Percentiles rank a stretch among this genome's conserved stretches.
These are phyloP conservation scores for Deakozyma indianensis DNA, from an alignment of 805 yeast species.

Conservation along the genomic window DNA sequence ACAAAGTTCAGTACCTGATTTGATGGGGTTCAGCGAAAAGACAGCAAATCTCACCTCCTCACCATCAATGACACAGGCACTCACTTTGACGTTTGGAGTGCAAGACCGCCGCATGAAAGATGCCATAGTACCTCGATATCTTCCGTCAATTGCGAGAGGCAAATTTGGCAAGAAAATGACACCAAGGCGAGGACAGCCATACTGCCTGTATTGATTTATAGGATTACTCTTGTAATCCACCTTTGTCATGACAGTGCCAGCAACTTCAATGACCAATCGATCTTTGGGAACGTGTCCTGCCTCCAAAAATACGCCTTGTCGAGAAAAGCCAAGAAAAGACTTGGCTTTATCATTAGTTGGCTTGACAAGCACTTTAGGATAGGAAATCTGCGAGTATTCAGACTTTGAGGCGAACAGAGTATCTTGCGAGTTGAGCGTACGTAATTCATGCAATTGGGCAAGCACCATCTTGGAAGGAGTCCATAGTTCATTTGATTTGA, in stretches of 20 bases:
- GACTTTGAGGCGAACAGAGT: neutral
- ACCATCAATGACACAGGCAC: constrained; percentile 25
- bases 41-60: constrained; percentile 38
- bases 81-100: constrained; percentile 57
- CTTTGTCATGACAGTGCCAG: constrained; percentile 62
- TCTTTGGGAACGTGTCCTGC: constrained; percentile 29
- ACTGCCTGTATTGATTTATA: constrained; percentile 56
- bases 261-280: constrained; percentile 41
- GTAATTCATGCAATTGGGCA: constrained; percentile 5
- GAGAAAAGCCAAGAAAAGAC: constrained; percentile 51
- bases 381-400: constrained; percentile 11
- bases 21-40: constrained; percentile 40
- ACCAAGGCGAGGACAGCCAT: constrained; percentile 59
- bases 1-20: constrained; percentile 56
- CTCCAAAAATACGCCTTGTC: constrained; percentile 43
- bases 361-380: constrained; percentile 32
- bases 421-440: neutral
- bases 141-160: constrained; percentile 62
- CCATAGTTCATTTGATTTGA: neutral
- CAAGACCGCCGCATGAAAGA: constrained; percentile 68
- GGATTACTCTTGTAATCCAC: constrained; percentile 48
- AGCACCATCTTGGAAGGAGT: neutral
- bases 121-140: constrained; percentile 62
- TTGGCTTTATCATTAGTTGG: constrained; percentile 45
- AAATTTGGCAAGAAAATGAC: constrained; percentile 39